Evolutionary conservation across 2,329 filamentous ascomycete species (phyloP).

Genomic region (Dothideomycetes sp.): DNA sequence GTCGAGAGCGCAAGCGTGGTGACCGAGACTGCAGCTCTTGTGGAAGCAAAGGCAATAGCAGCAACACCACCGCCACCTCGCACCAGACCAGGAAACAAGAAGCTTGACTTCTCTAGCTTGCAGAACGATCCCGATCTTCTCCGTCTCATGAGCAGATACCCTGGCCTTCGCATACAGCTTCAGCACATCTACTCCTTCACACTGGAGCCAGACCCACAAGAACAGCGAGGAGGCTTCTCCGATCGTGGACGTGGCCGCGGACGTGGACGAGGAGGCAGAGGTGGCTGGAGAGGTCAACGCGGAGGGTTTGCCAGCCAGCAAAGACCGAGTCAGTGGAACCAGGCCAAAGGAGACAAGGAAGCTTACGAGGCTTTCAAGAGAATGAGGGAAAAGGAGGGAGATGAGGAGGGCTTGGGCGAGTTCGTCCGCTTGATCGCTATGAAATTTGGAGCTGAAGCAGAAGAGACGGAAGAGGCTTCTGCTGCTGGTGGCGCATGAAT

Average conservation of each 20-base stretch:
- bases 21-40: too few species aligned
- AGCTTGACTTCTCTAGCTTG: slow-evolving; percentile 20
- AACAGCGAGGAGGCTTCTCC: slow-evolving; percentile 10
- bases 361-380: slow-evolving; percentile 17
- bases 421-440: slow-evolving; percentile 33
- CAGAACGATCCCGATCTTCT: slow-evolving; percentile 21
- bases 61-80: slow-evolving; percentile 1
- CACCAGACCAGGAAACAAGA: slow-evolving; percentile 4
- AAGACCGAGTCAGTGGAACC: slow-evolving; percentile 23
- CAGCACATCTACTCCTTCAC: slow-evolving; percentile 23
- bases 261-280: slow-evolving; percentile 12
- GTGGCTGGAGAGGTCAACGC: slow-evolving; percentile 8
- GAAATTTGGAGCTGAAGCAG: slow-evolving; percentile 19
- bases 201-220: slow-evolving; percentile 21
- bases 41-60: background rate
- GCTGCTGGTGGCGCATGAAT: too few species aligned
- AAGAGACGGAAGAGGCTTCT: too few species aligned
- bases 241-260: slow-evolving; percentile 8
- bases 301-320: slow-evolving; percentile 8
- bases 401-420: slow-evolving; percentile 28
- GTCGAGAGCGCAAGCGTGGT: background rate
- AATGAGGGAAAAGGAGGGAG: slow-evolving; percentile 18
- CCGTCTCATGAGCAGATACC: slow-evolving; percentile 22
- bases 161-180: slow-evolving; percentile 21
- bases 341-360: slow-evolving; percentile 25